These are phyloP conservation scores for Colletotrichum spaethianum DNA, from an alignment of 2,329 filamentous ascomycete genomes.

Conservation along the genomic window DNA sequence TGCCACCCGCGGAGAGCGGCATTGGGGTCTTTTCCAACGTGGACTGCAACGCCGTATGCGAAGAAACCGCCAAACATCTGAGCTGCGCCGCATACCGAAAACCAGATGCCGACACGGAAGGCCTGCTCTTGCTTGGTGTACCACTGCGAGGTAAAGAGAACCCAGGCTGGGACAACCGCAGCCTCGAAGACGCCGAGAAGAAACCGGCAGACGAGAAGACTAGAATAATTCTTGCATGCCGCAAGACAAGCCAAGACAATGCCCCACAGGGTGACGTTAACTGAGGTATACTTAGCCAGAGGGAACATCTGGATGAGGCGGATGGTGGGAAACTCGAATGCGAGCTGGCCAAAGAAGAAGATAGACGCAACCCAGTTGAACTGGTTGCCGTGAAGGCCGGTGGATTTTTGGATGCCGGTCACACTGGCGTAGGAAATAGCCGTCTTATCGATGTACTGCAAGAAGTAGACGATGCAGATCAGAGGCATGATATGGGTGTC, in stretches of 20 bases:
- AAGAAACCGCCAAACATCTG: constrained; percentile 57
- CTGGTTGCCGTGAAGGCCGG: constrained; percentile 55
- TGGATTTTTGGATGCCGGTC: constrained; percentile 68
- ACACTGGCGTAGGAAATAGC: constrained; percentile 69
- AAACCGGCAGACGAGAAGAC: constrained; percentile 76
- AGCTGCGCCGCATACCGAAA: constrained; percentile 66
- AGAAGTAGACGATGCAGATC: constrained; percentile 69
- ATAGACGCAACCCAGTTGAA: constrained; percentile 59
- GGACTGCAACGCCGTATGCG: constrained; percentile 62
- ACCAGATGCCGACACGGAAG: constrained; percentile 75
- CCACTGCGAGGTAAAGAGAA: constrained; percentile 79
- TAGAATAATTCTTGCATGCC: constrained; percentile 70
- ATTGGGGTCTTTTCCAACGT: constrained; percentile 56
- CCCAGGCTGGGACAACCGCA: constrained; percentile 78
- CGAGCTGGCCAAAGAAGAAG: constrained; percentile 53
- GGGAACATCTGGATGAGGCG: constrained; percentile 56
- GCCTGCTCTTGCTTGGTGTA: constrained; percentile 80
- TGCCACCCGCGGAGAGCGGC: constrained; percentile 74
- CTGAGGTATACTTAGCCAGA: constrained; percentile 53
- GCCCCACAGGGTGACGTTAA: constrained; percentile 55
- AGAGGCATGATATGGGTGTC: constrained; percentile 70
- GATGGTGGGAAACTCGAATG: constrained; percentile 56
- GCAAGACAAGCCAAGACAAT: constrained; percentile 71
- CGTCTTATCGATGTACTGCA: constrained; percentile 75
- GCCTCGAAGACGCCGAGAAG: constrained; percentile 79